Conservation (phyloP, 2,329 filamentous ascomycete species). For the Fusarium sp. region DNA sequence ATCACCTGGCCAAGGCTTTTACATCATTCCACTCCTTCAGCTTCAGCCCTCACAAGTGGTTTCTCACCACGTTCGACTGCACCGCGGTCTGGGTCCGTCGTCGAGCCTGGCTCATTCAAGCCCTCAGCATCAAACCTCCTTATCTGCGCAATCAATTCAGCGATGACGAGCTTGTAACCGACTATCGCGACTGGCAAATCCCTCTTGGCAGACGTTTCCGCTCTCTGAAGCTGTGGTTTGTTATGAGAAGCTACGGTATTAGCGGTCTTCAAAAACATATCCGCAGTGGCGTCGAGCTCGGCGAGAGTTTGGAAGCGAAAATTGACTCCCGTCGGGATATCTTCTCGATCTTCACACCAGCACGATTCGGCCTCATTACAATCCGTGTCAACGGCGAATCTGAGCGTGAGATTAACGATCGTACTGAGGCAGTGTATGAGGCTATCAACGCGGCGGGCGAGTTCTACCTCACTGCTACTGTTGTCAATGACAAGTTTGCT, state of each 20-base stretch:
- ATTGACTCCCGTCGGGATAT: conserved; percentile 73
- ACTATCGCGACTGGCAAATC: conserved; percentile 98
- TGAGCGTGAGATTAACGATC: conserved; percentile 69
- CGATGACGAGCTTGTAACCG: conserved; percentile 86
- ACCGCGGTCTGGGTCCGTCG: conserved; percentile 84
- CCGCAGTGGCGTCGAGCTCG: conserved; percentile 74
- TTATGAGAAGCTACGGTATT: conserved; percentile 85
- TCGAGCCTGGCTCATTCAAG: conserved; percentile 80
- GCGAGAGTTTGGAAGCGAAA: conserved; percentile 76
- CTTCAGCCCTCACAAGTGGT: conserved; percentile 98
- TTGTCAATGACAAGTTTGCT: conserved; percentile 79
- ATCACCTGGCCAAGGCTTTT: conserved; percentile 73
- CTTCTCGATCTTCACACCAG: conserved; percentile 80
- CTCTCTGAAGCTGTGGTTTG: conserved; percentile 94
- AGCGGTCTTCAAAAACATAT: conserved; percentile 81
- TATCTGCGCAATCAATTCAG: conserved; percentile 87
- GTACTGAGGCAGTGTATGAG: conserved; percentile 83
- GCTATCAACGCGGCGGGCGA: conserved; percentile 78
- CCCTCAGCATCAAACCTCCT: conserved; percentile 81
- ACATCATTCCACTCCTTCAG: conserved; percentile 87
- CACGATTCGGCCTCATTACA: conserved; percentile 83
- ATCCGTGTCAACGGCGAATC: conserved; percentile 68
- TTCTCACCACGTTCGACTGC: conserved; percentile 91
- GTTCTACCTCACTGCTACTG: conserved; percentile 85
- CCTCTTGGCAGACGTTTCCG: conserved; percentile 91